These are phyloP conservation scores for Sphaerosporella brunnea DNA, from an alignment of 495 filamentous ascomycete species.

Conservation along the genomic window DNA sequence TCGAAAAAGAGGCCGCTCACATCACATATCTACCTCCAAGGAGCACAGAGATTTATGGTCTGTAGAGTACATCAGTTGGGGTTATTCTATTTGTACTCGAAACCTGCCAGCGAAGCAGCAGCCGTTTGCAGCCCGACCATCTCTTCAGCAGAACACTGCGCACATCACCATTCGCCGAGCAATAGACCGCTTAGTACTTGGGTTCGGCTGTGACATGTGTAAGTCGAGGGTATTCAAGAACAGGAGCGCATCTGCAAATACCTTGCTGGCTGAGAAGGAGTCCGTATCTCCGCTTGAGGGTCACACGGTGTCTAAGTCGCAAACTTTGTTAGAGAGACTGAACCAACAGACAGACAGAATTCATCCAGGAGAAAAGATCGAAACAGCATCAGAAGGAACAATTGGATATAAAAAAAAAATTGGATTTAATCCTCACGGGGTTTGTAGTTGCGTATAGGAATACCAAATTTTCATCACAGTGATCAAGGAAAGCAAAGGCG, in stretches of 20 bases:
- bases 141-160: no score
- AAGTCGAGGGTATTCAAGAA: background rate
- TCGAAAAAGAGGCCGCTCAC: no score
- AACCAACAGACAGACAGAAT: no score
- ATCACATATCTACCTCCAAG: no score
- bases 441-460: slow-evolving; percentile 4
- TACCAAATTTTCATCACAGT: slow-evolving; percentile 5
- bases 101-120: no score
- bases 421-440: slow-evolving; percentile 8
- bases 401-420: slow-evolving; percentile 23
- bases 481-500: background rate
- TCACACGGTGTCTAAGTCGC: slow-evolving; percentile 58
- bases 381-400: slow-evolving; percentile 26
- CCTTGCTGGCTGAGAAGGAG: slow-evolving; percentile 72
- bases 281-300: slow-evolving; percentile 78
- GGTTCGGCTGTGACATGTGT: background rate
- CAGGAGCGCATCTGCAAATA: slow-evolving; percentile 21
- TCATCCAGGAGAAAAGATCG: slow-evolving; percentile 1
- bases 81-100: no score
- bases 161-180: no score
- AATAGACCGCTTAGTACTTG: background rate
- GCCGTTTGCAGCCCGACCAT: no score
- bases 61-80: no score
- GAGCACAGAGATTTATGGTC: no score
- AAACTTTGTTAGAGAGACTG: no score